phyloP scores from a whole-genome alignment of 345 rosid genomes.

The Salix koriyanagi region DNA sequence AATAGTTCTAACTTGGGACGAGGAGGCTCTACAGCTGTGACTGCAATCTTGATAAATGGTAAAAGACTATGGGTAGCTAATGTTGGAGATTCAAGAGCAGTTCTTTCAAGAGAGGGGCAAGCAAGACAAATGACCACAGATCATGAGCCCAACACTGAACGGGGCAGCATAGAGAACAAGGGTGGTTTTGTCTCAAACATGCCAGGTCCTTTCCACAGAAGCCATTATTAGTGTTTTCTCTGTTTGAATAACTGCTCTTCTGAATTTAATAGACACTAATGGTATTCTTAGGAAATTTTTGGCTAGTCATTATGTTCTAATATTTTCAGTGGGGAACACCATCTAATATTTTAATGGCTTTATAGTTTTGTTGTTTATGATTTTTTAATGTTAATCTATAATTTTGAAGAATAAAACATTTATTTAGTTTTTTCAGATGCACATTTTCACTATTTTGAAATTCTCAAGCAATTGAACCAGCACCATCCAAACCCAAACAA shows the following conservation, averaged over 20 bases:
- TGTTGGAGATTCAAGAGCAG: conserved; percentile 67
- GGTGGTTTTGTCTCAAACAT: conserved; percentile 79
- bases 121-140: conserved; percentile 54
- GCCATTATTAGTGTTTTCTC: not conserved
- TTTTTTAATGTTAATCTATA: not conserved
- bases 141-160: conserved; percentile 68
- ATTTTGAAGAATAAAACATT: not conserved
- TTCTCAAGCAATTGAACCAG: not conserved
- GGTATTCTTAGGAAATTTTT: not conserved
- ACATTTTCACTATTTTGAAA: not conserved
- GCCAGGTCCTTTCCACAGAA: conserved; percentile 43
- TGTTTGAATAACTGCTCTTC: not conserved
- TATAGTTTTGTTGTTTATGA: not conserved
- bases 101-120: conserved; percentile 51
- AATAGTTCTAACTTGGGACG: conserved; percentile 56
- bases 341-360: not conserved
- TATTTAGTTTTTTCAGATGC: not conserved
- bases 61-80: conserved; percentile 57
- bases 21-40: conserved; percentile 80
- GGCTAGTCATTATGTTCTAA: not conserved
- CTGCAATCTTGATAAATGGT: conserved; percentile 59
- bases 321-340: not conserved
- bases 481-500: not conserved
- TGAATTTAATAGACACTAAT: not conserved
- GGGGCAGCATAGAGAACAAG: conserved; percentile 56